Percentiles rank a stretch among this genome's conserved stretches.
phyloP scores from a whole-genome alignment of 2,329 filamentous ascomycete species.

The Coniochaeta sp. region DNA sequence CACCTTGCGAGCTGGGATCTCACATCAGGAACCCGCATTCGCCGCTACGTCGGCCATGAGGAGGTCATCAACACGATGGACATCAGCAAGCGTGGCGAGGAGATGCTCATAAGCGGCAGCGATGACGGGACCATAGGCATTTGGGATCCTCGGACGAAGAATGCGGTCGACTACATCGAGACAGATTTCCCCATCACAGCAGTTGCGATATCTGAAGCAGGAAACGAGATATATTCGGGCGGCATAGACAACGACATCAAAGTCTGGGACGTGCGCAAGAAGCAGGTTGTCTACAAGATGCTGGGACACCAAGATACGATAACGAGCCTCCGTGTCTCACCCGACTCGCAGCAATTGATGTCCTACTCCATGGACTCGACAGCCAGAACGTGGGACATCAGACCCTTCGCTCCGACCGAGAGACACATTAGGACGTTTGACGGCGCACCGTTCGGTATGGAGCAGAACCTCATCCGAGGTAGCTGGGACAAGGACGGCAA shows the following conservation, averaged over 20 bases:
- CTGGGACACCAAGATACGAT: constrained; percentile 86
- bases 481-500: constrained; percentile 86
- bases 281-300: constrained; percentile 79
- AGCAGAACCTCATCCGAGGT: constrained; percentile 85
- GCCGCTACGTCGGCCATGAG: constrained; percentile 86
- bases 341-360: constrained; percentile 81
- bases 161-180: constrained; percentile 78
- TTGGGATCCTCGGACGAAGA: constrained; percentile 91
- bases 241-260: constrained; percentile 97
- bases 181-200: constrained; percentile 91
- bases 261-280: constrained; percentile 94
- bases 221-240: constrained; percentile 90
- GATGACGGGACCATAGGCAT: constrained; percentile 92
- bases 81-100: constrained; percentile 81
- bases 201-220: constrained; percentile 83
- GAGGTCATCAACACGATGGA: constrained; percentile 93
- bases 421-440: constrained; percentile 83
- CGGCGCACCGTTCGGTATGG: constrained; percentile 77
- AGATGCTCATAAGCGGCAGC: constrained; percentile 81
- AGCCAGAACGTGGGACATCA: constrained; percentile 90
- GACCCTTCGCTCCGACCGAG: constrained; percentile 86
- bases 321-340: constrained; percentile 84
- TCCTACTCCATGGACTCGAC: constrained; percentile 94
- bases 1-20: constrained; percentile 92
- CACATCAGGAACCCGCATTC: constrained; percentile 85